These are phyloP conservation scores for Porpolomopsis calyptriformis DNA, from an alignment of 768 basidiomycete genomes.

Conservation along the genomic window DNA sequence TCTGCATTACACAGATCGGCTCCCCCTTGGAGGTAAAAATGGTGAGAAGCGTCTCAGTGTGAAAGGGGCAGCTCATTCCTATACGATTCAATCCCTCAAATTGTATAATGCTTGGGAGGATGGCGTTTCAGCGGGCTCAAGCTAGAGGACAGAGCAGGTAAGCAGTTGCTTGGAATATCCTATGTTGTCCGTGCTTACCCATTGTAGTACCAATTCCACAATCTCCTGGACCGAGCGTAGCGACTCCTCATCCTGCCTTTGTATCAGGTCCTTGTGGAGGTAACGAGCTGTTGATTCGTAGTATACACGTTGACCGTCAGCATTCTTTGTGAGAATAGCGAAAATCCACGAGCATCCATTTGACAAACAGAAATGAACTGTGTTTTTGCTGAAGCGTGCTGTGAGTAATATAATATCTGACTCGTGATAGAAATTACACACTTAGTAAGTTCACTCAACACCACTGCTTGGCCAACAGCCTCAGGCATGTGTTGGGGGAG, in stretches of 20 bases:
- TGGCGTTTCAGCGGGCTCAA: too few relatives aligned
- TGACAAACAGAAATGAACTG: slow-evolving; percentile 25
- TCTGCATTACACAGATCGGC: too few relatives aligned
- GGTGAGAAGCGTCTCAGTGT: too few relatives aligned
- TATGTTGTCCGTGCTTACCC: background rate
- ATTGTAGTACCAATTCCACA: background rate
- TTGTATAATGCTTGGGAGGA: too few relatives aligned
- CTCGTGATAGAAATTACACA: slow-evolving; percentile 10
- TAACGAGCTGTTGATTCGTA: slow-evolving; percentile 5
- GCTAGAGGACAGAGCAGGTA: too few relatives aligned
- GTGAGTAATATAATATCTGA: slow-evolving; percentile 12
- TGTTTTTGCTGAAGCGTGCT: slow-evolving; percentile 15
- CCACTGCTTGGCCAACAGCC: slow-evolving; percentile 23
- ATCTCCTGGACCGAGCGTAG: background rate
- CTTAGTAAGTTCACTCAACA: slow-evolving; percentile 18
- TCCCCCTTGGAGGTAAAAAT: too few relatives aligned
- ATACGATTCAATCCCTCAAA: too few relatives aligned
- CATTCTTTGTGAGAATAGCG: slow-evolving; percentile 18
- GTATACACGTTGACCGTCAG: slow-evolving; percentile 10
- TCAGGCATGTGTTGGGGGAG: slow-evolving; percentile 17
- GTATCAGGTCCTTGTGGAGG: slow-evolving; percentile 3
- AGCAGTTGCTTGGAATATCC: too few relatives aligned
- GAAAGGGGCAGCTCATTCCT: too few relatives aligned
- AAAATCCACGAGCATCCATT: slow-evolving; percentile 24
- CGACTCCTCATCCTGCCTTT: background rate